Evolutionary conservation across 139 green algal species (phyloP).

Genomic region (Asterochloris sp.): DNA sequence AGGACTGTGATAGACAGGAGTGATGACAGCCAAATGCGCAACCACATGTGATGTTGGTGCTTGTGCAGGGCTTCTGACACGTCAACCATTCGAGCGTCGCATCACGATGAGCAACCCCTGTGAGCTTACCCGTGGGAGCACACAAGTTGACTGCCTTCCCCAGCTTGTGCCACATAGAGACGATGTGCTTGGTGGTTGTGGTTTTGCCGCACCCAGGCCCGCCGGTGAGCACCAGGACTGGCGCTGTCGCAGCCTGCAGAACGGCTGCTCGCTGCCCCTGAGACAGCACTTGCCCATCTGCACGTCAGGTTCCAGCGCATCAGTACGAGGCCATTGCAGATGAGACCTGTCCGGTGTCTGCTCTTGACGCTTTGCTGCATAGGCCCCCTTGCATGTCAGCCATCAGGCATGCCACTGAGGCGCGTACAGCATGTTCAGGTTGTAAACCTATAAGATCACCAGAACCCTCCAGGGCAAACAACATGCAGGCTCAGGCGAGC

Average conservation of each 20-base stretch:
- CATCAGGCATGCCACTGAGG: too few species aligned
- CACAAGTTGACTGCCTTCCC: conserved; percentile 47
- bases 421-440: too few species aligned
- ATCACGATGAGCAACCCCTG: background rate
- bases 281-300: conserved; percentile 18
- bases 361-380: background rate
- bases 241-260: conserved; percentile 33
- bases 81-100: background rate
- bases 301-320: background rate
- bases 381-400: too few species aligned
- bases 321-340: background rate
- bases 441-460: too few species aligned
- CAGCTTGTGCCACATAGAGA: conserved; percentile 46
- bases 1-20: too few species aligned
- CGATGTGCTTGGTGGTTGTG: conserved; percentile 42
- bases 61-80: background rate
- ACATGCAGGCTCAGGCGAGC: too few species aligned
- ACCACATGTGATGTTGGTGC: too few species aligned
- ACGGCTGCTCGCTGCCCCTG: conserved; percentile 49
- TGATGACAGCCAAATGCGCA: too few species aligned
- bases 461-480: too few species aligned
- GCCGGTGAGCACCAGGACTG: conserved; percentile 63
- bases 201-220: conserved; percentile 76
- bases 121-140: conserved; percentile 51
- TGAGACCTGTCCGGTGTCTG: background rate